phyloP scores from a whole-genome alignment of 306 rosid genomes.

The Notholithocarpus densiflorus region DNA sequence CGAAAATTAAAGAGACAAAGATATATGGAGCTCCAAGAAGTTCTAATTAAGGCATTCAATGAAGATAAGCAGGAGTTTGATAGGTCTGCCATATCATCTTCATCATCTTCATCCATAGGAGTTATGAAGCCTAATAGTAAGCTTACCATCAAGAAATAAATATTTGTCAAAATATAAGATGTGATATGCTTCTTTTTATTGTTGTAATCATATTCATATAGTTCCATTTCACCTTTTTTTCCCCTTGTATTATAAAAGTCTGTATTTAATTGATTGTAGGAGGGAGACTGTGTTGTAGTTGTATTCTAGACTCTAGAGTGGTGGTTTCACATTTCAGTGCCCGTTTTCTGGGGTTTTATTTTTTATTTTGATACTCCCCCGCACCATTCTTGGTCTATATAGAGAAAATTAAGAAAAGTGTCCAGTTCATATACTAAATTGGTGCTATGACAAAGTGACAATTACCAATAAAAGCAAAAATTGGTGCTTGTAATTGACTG shows the following conservation, averaged over 20 bases:
- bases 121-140: conserved; percentile 25
- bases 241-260: not conserved
- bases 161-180: not conserved
- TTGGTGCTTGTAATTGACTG: too few species aligned
- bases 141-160: conserved; percentile 18
- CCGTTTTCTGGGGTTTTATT: not conserved
- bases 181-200: not conserved
- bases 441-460: not conserved
- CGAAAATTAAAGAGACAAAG: conserved; percentile 39
- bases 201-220: not conserved
- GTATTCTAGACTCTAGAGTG: not conserved
- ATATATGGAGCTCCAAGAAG: conserved; percentile 58
- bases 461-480: too few species aligned
- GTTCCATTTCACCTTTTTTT: not conserved
- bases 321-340: not conserved
- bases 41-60: conserved; percentile 48
- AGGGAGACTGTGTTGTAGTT: not conserved
- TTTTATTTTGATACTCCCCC: not conserved
- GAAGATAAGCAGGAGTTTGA: conserved; percentile 58
- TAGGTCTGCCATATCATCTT: conserved; percentile 49
- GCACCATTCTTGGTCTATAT: too few species aligned
- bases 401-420: not conserved
- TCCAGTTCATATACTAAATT: not conserved
- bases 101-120: conserved; percentile 56
- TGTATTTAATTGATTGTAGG: not conserved